Conservation (phyloP, 1,284 basidiomycete genomes). For the Malassezia psittaci region DNA sequence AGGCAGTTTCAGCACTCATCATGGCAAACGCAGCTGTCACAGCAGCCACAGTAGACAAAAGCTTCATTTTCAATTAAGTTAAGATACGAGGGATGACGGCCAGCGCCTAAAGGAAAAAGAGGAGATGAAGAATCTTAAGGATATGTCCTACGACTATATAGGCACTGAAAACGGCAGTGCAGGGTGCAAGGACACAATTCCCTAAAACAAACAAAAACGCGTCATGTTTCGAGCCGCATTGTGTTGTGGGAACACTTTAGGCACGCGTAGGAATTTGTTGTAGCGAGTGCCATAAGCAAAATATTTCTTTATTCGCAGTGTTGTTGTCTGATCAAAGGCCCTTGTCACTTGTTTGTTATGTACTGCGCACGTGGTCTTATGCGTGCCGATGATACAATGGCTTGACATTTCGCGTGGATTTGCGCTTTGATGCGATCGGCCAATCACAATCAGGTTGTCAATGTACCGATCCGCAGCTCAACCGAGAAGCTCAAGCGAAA, state of each 20-base stretch:
- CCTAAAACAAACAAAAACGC: background rate
- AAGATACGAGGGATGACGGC: background rate
- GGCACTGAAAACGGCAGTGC: background rate
- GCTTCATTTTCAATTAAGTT: conserved; percentile 19
- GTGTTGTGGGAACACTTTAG: background rate
- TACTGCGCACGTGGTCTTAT: too few species aligned
- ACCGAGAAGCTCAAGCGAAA: too few species aligned
- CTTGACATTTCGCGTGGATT: too few species aligned
- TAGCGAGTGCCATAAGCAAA: too few species aligned
- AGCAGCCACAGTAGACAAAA: conserved; percentile 14
- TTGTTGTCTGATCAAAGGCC: too few species aligned
- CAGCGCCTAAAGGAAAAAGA: conserved; percentile 6
- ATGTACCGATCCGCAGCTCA: too few species aligned
- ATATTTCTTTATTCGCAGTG: too few species aligned
- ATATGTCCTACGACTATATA: background rate
- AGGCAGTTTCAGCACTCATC: conserved; percentile 12
- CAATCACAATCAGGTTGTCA: too few species aligned
- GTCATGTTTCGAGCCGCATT: background rate
- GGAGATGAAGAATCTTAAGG: background rate
- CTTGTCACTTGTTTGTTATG: too few species aligned
- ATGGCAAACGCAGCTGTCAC: conserved; percentile 11
- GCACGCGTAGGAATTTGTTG: background rate
- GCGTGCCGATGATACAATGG: too few species aligned
- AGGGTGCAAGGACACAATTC: background rate
- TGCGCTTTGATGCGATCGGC: too few species aligned